Evolutionary conservation across 306 rosid species (phyloP).

Genomic region (Potentilla sterilis): DNA sequence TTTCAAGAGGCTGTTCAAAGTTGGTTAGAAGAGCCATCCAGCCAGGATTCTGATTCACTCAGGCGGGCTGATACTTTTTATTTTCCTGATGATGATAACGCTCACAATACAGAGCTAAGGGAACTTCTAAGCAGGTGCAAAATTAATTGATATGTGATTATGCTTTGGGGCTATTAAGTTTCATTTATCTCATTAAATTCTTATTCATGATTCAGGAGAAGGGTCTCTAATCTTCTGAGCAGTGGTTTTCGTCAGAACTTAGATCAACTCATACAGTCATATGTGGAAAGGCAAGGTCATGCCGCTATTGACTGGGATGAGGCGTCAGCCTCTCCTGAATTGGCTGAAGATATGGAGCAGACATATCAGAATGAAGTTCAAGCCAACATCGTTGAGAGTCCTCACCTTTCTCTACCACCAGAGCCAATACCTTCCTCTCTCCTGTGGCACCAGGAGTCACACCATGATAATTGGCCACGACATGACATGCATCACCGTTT

Average conservation of each 20-base stretch:
- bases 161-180: neutral
- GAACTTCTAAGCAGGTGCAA: conserved; percentile 82
- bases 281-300: conserved; percentile 81
- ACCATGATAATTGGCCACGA: conserved; percentile 65
- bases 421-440: conserved; percentile 64
- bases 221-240: conserved; percentile 91
- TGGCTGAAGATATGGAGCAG: conserved; percentile 56
- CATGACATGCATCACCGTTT: conserved; percentile 64
- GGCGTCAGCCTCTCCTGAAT: conserved; percentile 48
- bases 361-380: conserved; percentile 43
- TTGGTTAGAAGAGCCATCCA: conserved; percentile 83
- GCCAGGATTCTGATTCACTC: conserved; percentile 53
- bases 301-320: conserved; percentile 72
- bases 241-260: conserved; percentile 96
- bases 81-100: conserved; percentile 85
- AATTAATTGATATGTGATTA: conserved; percentile 21
- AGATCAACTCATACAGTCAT: conserved; percentile 84
- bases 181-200: neutral
- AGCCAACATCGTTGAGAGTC: conserved; percentile 41
- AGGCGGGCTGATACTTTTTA: conserved; percentile 59
- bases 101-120: conserved; percentile 73
- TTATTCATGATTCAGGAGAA: conserved; percentile 67
- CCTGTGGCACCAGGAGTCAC: conserved; percentile 65
- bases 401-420: conserved; percentile 44
- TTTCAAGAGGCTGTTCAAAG: conserved; percentile 83